Conservation (phyloP, 2,329 filamentous ascomycete species). For the Xylaria digitata region DNA sequence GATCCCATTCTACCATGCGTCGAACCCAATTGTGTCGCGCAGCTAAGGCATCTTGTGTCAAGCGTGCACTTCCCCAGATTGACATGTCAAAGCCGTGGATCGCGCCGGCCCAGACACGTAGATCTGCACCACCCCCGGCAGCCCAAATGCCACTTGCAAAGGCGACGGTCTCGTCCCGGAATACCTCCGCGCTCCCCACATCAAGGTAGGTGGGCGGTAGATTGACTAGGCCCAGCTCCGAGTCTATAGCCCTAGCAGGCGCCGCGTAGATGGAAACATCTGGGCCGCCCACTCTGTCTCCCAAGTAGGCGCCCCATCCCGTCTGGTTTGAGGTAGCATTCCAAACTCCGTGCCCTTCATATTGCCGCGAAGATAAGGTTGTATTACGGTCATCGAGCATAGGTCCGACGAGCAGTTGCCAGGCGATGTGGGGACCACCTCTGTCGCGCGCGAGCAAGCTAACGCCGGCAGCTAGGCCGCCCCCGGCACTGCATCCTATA, state of each 20-base stretch:
- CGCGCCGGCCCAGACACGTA: conserved; percentile 13
- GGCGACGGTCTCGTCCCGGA: conserved; percentile 12
- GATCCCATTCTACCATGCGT: conserved; percentile 10
- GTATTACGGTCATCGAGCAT: conserved; percentile 18
- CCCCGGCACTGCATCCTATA: conserved; percentile 10
- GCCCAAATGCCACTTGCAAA: conserved; percentile 19
- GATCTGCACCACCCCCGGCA: conserved; percentile 2
- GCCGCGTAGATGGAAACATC: conserved; percentile 9
- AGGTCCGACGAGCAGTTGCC: conserved; percentile 10
- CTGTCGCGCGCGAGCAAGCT: conserved; percentile 10
- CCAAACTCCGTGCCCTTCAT: neutral
- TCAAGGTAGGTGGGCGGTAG: conserved; percentile 5
- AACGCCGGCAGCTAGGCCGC: conserved; percentile 11
- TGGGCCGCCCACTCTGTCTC: neutral
- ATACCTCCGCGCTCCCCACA: conserved; percentile 20
- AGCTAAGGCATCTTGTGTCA: conserved; percentile 11
- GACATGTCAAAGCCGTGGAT: conserved; percentile 21
- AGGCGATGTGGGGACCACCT: neutral
- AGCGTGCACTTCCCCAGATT: neutral
- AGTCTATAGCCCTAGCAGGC: neutral
- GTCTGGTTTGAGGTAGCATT: neutral
- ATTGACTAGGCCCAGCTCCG: neutral
- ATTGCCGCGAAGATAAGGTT: neutral
- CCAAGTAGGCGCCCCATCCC: neutral
- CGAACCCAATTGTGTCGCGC: conserved; percentile 20